Evolutionary conservation across 1,139 yeast species (phyloP), one percentile per base, ranked within the genome.

Genomic region (Hanseniaspora sp.): DNA sequence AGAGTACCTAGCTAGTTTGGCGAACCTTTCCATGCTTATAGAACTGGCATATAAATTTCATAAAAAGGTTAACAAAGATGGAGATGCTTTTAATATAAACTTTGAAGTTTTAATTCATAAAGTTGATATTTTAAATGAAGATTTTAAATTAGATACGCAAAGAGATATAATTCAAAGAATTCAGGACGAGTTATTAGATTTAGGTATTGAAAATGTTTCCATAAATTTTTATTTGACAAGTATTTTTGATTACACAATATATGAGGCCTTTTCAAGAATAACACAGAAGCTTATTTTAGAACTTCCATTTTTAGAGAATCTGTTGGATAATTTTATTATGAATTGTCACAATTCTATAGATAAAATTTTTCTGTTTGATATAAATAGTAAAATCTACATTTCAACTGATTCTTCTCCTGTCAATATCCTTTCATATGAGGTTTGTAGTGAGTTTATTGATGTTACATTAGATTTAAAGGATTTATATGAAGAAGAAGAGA

Each of bases 341-440:
- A 95, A 88, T 64, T 84, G 54, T 33, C 54, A 51, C 15, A 51
- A 51, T 17, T 51, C 48, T 12, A 51, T 92, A 59, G 98, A 92
- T 62, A 92, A 92, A 69, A 94, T 94, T 39, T 92, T 90, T 63
- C 68, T 92, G 57, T 90, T 94, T 64, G 98, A 92, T 65, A 81
- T 90, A 39, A 86, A 86, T 64, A 84, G 95, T n/a, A 92, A 92
- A 68, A 86, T 92, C 34, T 92, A 92, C 66, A 90, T 92, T 47
- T 96, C 97, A 3, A 92, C 97, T 0, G 98, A 92, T 67, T 85
- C 95, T 0, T 82, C 92, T 2, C 96, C 97, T 0, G 96, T 90
- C 35, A 97, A 92, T 68, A 86, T 88, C 34, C 95, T 88, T 63
- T 86, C 95, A 0, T 92, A 92, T 66, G 97, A 92, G 67, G 95